phyloP scores from a whole-genome alignment of 192 early-diverging fungal species.

The Podila verticillata region DNA sequence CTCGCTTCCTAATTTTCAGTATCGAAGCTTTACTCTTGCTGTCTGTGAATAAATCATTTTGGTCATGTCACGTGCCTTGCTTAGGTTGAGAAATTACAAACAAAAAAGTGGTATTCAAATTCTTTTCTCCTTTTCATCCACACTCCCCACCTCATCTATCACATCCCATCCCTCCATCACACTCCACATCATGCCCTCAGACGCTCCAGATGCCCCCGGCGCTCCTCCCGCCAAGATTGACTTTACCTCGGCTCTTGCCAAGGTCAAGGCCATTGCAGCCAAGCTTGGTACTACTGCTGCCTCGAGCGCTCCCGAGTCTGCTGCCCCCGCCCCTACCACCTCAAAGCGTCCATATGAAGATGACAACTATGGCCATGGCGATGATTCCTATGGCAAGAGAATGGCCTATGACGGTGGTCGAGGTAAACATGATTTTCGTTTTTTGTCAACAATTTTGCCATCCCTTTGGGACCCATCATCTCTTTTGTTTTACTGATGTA shows the following conservation, averaged over 20 bases:
- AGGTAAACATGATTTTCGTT: conserved; percentile 10
- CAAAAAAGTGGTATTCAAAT: neutral
- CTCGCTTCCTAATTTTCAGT: too few species aligned
- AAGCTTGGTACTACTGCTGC: conserved; percentile 63
- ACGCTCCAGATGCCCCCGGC: conserved; percentile 48
- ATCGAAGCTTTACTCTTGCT: too few species aligned
- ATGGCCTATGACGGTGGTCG: conserved; percentile 53
- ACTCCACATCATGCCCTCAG: conserved; percentile 49
- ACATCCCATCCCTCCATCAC: neutral
- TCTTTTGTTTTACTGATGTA: neutral
- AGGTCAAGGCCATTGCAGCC: conserved; percentile 83
- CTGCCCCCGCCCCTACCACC: conserved; percentile 31
- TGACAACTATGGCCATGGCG: conserved; percentile 33
- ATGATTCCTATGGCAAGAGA: conserved; percentile 50
- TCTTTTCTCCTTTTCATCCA: neutral
- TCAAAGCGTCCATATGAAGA: conserved; percentile 37
- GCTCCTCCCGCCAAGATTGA: conserved; percentile 56
- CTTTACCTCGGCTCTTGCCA: conserved; percentile 74
- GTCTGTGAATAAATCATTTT: too few species aligned
- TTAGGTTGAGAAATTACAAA: too few species aligned
- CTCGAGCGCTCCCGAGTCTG: conserved; percentile 25
- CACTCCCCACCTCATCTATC: too few species aligned
- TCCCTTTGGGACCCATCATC: neutral
- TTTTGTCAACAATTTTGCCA: neutral
- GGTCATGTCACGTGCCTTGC: too few species aligned